Evolutionary conservation across 1,139 yeast genomes (phyloP).

Genomic region (Yamadazyma siamensis): DNA sequence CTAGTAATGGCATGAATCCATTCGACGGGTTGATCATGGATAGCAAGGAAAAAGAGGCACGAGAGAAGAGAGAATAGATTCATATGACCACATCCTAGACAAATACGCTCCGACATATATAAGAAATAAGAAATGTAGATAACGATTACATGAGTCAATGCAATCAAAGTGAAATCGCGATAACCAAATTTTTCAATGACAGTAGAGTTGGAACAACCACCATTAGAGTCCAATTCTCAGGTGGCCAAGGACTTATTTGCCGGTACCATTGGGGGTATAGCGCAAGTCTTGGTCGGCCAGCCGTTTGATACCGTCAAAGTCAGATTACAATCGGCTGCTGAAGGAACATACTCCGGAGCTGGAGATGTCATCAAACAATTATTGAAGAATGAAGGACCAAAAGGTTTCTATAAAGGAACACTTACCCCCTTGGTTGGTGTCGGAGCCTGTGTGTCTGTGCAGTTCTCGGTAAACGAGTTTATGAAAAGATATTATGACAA

Average conservation of each 20-base stretch:
- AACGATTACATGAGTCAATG: neutral
- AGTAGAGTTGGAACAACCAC: conserved; percentile 47
- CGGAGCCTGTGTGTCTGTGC: conserved; percentile 89
- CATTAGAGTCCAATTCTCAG: conserved; percentile 42
- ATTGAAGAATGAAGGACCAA: conserved; percentile 68
- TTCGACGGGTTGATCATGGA: conserved; percentile 41
- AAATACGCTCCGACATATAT: too few species aligned
- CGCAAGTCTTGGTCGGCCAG: conserved; percentile 94
- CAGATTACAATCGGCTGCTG: conserved; percentile 80
- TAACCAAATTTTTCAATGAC: too few species aligned
- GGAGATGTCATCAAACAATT: conserved; percentile 71
- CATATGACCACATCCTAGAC: too few species aligned
- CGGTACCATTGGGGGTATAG: conserved; percentile 91
- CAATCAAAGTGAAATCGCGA: too few species aligned
- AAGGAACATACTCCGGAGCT: conserved; percentile 72
- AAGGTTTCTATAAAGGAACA: conserved; percentile 88
- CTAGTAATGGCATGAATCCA: conserved; percentile 39
- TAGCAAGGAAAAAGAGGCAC: conserved; percentile 6
- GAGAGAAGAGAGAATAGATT: conserved; percentile 1
- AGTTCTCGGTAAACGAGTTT: conserved; percentile 81
- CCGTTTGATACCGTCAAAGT: conserved; percentile 94
- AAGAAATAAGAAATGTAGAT: neutral
- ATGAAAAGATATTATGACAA: conserved; percentile 75
- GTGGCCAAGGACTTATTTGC: conserved; percentile 80
- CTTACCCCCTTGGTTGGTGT: conserved; percentile 82